Conservation (phyloP, 2,329 filamentous ascomycete species). For the Aspergillus sp. region DNA sequence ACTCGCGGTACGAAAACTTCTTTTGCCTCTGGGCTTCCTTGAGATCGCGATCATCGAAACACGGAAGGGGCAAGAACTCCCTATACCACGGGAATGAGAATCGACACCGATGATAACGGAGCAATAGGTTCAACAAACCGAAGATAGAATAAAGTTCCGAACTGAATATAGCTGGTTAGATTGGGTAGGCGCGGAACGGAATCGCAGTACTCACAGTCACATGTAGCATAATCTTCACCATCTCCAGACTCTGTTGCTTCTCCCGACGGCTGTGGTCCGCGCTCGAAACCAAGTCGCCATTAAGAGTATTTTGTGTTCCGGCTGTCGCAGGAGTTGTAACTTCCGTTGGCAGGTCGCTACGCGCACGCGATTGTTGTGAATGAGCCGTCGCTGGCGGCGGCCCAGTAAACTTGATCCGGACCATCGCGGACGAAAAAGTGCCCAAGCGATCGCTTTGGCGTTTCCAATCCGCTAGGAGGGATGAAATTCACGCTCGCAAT, state of each 20-base stretch:
- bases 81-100: conserved; percentile 29
- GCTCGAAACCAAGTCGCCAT: conserved; percentile 15
- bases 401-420: conserved; percentile 31
- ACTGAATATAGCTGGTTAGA: conserved; percentile 30
- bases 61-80: conserved; percentile 41
- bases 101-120: neutral
- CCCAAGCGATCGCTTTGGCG: conserved; percentile 1
- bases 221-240: conserved; percentile 55
- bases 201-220: conserved; percentile 43
- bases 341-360: conserved; percentile 9
- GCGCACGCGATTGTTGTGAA: conserved; percentile 22
- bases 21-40: conserved; percentile 31
- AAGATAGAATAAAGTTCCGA: conserved; percentile 42
- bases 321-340: conserved; percentile 18
- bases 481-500: neutral
- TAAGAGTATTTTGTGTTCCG: conserved; percentile 21
- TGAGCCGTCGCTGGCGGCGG: conserved; percentile 23
- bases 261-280: conserved; percentile 28
- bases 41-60: conserved; percentile 40
- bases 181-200: neutral
- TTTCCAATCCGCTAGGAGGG: neutral
- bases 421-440: conserved; percentile 21
- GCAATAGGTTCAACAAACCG: conserved; percentile 28
- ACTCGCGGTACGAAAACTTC: conserved; percentile 34
- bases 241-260: conserved; percentile 52